Evolutionary conservation across 495 filamentous ascomycete species (phyloP).

Genomic region (Trichoderma orchidacearum): DNA sequence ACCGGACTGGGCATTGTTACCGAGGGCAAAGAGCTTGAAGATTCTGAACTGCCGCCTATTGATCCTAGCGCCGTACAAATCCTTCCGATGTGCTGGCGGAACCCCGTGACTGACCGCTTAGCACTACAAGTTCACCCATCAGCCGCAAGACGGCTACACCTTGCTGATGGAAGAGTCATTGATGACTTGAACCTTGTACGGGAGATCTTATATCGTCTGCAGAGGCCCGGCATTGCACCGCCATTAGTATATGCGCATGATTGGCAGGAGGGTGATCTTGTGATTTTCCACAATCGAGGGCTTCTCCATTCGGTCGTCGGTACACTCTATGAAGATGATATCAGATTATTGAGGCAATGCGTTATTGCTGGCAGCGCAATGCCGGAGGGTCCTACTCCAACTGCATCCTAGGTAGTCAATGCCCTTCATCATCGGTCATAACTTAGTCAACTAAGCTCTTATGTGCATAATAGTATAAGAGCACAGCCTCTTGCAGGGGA

Average conservation of each 20-base stretch:
- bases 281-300: constrained; percentile 61
- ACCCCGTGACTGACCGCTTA: constrained; percentile 50
- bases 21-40: constrained; percentile 41
- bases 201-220: constrained; percentile 49
- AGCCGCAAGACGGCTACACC: constrained; percentile 49
- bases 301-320: constrained; percentile 61
- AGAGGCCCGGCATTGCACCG: constrained; percentile 56
- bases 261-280: constrained; percentile 60
- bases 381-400: constrained; percentile 36
- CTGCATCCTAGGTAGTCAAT: no score
- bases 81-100: constrained; percentile 60
- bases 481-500: no score
- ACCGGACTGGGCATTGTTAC: constrained; percentile 54
- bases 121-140: constrained; percentile 58
- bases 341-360: constrained; percentile 60
- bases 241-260: constrained; percentile 57
- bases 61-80: constrained; percentile 49
- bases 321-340: constrained; percentile 54
- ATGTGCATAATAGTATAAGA: no score
- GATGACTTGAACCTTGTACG: constrained; percentile 50
- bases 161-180: constrained; percentile 46
- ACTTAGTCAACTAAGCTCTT: no score
- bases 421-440: no score
- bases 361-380: constrained; percentile 50
- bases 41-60: constrained; percentile 44